Evolutionary conservation across 768 basidiomycete genomes (phyloP).

Genomic region (Lyophyllum atratum): DNA sequence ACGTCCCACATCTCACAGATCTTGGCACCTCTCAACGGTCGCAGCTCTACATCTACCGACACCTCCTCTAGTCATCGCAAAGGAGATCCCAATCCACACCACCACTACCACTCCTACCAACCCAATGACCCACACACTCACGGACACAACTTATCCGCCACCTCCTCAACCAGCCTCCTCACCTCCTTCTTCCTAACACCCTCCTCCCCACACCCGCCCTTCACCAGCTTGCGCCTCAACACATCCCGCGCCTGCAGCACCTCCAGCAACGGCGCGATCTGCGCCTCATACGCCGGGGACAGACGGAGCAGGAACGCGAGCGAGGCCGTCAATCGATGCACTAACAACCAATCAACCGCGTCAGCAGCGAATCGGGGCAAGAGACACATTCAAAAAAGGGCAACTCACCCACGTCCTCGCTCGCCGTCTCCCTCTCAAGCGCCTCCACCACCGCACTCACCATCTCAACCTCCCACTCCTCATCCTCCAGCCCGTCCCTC

Average conservation of each 20-base stretch:
- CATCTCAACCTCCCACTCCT: slow-evolving; percentile 87
- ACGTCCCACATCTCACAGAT: too few relatives aligned
- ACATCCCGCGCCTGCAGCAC: slow-evolving; percentile 63
- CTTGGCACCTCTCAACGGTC: too few relatives aligned
- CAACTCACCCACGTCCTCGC: slow-evolving; percentile 83
- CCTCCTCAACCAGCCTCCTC: slow-evolving; percentile 64
- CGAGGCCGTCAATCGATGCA: slow-evolving; percentile 81
- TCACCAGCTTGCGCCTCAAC: slow-evolving; percentile 58
- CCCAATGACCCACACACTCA: slow-evolving; percentile 17
- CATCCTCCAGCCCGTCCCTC: slow-evolving; percentile 52
- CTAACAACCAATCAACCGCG: slow-evolving; percentile 28
- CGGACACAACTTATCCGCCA: slow-evolving; percentile 47
- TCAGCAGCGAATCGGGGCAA: slow-evolving; percentile 2
- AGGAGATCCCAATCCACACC: too few relatives aligned
- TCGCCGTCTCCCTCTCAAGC: slow-evolving; percentile 65
- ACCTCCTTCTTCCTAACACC: slow-evolving; percentile 68
- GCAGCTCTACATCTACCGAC: too few relatives aligned
- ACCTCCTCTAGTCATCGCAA: too few relatives aligned
- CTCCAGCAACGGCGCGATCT: slow-evolving; percentile 61
- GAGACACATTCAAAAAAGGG: background rate
- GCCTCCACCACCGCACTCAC: slow-evolving; percentile 84
- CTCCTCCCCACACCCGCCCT: slow-evolving; percentile 50
- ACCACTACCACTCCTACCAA: too few relatives aligned
- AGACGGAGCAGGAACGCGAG: slow-evolving; percentile 76
- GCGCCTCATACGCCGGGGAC: slow-evolving; percentile 65